phyloP scores from a whole-genome alignment of 2,329 filamentous ascomycete species.

The Trichoderma aggressivum region DNA sequence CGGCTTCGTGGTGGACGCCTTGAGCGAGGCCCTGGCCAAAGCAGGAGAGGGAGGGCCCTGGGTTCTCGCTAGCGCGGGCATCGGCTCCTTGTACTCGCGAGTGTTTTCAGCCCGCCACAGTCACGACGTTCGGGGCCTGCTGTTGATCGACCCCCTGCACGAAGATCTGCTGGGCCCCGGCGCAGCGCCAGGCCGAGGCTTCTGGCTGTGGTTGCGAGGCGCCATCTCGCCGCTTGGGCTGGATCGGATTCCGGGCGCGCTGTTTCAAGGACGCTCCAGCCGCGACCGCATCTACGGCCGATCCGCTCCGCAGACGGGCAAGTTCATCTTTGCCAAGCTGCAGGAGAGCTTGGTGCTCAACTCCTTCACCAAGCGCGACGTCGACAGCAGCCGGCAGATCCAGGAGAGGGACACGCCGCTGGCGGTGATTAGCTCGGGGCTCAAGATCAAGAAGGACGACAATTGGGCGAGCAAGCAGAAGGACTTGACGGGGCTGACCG shows the following conservation, averaged over 20 bases:
- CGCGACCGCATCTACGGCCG: slow-evolving; percentile 83
- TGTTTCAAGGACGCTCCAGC: slow-evolving; percentile 76
- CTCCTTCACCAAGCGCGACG: slow-evolving; percentile 79
- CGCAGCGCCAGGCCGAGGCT: slow-evolving; percentile 67
- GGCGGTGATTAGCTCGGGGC: slow-evolving; percentile 77
- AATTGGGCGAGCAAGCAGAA: slow-evolving; percentile 83
- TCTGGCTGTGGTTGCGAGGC: slow-evolving; percentile 81
- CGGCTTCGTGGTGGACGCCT: slow-evolving; percentile 83
- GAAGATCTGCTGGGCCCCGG: slow-evolving; percentile 75
- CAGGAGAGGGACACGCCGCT: slow-evolving; percentile 73
- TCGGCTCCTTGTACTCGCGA: slow-evolving; percentile 84
- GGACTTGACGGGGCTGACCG: slow-evolving; percentile 76
- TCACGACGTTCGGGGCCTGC: slow-evolving; percentile 68
- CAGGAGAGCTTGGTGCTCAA: slow-evolving; percentile 89
- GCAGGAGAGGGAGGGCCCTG: slow-evolving; percentile 84
- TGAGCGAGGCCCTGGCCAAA: slow-evolving; percentile 79
- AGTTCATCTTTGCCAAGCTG: slow-evolving; percentile 83
- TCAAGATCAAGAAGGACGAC: slow-evolving; percentile 60
- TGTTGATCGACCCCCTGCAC: slow-evolving; percentile 85
- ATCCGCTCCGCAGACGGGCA: slow-evolving; percentile 73
- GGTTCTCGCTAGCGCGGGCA: slow-evolving; percentile 80
- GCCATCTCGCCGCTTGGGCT: slow-evolving; percentile 83
- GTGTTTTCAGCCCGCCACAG: slow-evolving; percentile 86
- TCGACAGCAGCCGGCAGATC: slow-evolving; percentile 73
- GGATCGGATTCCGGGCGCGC: slow-evolving; percentile 72